Evolutionary conservation across 1,139 yeast genomes (phyloP), one percentile per base, ranked within the genome.

Genomic region (Hansenula sp.): DNA sequence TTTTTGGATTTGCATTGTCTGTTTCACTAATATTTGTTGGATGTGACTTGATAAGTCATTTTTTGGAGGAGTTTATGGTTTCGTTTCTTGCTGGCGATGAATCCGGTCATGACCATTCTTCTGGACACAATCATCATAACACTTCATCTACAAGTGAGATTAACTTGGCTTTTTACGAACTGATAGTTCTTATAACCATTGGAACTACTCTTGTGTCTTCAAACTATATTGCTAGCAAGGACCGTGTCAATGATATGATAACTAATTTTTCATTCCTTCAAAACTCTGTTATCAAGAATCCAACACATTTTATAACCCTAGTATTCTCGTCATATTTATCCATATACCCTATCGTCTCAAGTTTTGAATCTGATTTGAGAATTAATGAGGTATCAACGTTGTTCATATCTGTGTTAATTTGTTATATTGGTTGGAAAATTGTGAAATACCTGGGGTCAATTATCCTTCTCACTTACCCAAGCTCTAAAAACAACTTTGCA

Each of bases 21-120:
- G 82, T 92, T 1, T 82, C 95, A 1, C 71, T 92, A 46, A 71
- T 90, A 19, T 92, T 90, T 76, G 95, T 90, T 50, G 97, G 97
- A 0, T 77, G 88, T 44, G 97, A 92, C 59, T 69, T 92, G 42
- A 67, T 87, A 39, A 85, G 95, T 41, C 98, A 92, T 60, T 73
- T 87, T 13, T 56, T 86, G 18, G 97, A 92, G 60, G 95, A 86
- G 50, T 59, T 78, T 36, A 76, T 85, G 32, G 75, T 76, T 24
- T 64, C 62, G 21, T 64, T 70, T 48, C 81, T 70, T 19, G 71
- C 68, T 9, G 58, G 60, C 11, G 57, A 60, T 14, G 54, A 55
- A n/a, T 60, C 58, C 25, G 51, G 50, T 26, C 64, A 63, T 39
- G 66, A 63, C 14, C 72, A 69, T 38, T 61, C 67, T 26, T 36